A percentile compares a stretch with the other conserved stretches of the same genome.
Evolutionary conservation across 2,329 filamentous ascomycete species (phyloP).

Genomic region (Shiraia sp.): DNA sequence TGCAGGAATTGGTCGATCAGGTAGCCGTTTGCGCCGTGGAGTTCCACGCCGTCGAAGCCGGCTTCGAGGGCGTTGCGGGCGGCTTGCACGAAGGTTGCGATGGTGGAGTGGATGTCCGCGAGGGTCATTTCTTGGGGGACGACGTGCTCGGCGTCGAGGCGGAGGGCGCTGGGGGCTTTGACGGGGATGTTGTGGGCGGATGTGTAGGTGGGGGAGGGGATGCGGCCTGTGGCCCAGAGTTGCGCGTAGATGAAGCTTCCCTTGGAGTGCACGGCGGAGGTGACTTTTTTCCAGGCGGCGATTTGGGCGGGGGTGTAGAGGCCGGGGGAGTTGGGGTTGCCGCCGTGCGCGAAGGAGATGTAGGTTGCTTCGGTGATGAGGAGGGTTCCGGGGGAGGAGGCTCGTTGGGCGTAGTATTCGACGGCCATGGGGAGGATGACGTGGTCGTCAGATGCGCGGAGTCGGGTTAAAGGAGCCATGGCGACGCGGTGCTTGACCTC

Average conservation of each 20-base stretch:
- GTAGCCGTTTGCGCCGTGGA: slow-evolving; percentile 66
- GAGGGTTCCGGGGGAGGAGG: slow-evolving; percentile 57
- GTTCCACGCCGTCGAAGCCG: slow-evolving; percentile 65
- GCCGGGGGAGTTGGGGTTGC: slow-evolving; percentile 59
- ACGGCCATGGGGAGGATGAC: slow-evolving; percentile 48
- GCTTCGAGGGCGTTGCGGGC: slow-evolving; percentile 54
- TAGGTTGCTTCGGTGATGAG: slow-evolving; percentile 63
- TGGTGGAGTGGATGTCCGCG: slow-evolving; percentile 45
- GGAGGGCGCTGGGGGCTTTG: slow-evolving; percentile 37
- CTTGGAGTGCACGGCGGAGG: slow-evolving; percentile 65
- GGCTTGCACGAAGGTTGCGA: slow-evolving; percentile 46
- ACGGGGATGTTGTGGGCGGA: slow-evolving; percentile 41
- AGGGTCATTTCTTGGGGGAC: slow-evolving; percentile 44
- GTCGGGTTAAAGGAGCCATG: slow-evolving; percentile 45
- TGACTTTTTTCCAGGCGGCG: slow-evolving; percentile 63
- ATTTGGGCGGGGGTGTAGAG: slow-evolving; percentile 57
- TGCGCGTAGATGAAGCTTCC: slow-evolving; percentile 65
- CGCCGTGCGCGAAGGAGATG: slow-evolving; percentile 53
- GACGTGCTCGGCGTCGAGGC: slow-evolving; percentile 48
- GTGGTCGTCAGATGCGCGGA: slow-evolving; percentile 53
- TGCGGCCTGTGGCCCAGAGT: slow-evolving; percentile 65
- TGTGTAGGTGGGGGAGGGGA: slow-evolving; percentile 48
- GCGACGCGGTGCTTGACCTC: slow-evolving; percentile 40
- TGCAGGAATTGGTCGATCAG: slow-evolving; percentile 69
- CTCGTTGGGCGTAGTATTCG: slow-evolving; percentile 61